Conservation (phyloP, 371 early-diverging fungal genomes). For the Coemansia sp. region DNA sequence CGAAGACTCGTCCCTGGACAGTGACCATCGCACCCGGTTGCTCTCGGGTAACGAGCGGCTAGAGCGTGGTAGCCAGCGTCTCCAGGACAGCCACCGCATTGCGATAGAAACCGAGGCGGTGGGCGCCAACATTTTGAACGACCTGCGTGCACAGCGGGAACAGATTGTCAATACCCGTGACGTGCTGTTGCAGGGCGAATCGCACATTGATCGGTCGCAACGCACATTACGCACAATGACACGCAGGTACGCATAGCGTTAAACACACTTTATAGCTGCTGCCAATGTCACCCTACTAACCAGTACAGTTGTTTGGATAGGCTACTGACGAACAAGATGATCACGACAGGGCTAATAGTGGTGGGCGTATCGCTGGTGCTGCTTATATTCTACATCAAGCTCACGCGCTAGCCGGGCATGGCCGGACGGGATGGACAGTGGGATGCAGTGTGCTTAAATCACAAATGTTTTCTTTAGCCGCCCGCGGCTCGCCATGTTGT, state of each 20-base stretch:
- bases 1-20: conserved; percentile 63
- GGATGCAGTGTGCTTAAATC: too few species aligned
- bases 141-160: conserved; percentile 84
- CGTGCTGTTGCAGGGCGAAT: conserved; percentile 84
- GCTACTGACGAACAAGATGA: conserved; percentile 84
- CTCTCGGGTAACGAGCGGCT: conserved; percentile 83
- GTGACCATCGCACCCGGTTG: conserved; percentile 83
- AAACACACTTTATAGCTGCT: neutral
- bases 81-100: conserved; percentile 86
- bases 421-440: too few species aligned
- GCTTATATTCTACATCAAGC: conserved; percentile 78
- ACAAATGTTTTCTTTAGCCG: conserved; percentile 8
- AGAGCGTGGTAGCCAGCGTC: conserved; percentile 68
- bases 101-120: conserved; percentile 90
- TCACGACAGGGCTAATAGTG: conserved; percentile 82
- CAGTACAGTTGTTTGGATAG: conserved; percentile 48
- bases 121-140: conserved; percentile 80
- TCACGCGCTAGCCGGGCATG: conserved; percentile 39
- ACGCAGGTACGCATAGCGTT: conserved; percentile 64
- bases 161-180: conserved; percentile 85
- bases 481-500: conserved; percentile 30
- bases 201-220: conserved; percentile 84
- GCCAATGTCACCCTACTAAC: too few species aligned
- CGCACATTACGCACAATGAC: conserved; percentile 90
- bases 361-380: conserved; percentile 79